Base-by-base conservation (phyloP, 139 green algal genomes). In the Dunaliella primolecta region DNA sequence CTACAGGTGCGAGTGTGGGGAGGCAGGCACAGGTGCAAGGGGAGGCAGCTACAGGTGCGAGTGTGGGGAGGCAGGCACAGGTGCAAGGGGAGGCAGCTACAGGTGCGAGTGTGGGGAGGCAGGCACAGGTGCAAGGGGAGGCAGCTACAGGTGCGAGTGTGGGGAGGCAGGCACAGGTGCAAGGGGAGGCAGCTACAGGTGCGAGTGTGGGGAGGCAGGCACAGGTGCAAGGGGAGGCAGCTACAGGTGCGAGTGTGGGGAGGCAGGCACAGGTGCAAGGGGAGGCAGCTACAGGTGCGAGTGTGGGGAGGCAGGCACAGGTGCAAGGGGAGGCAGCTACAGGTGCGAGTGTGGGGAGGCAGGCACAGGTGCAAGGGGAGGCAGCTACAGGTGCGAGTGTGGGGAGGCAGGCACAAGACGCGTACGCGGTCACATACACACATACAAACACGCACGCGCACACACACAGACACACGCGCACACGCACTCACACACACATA, bases 71-170 rank as follows among this genome's bases (percentile, higher is more conserved):
- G n/a, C n/a, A n/a, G n/a, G n/a, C n/a, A n/a, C n/a, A 86, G 15
- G 89, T 98, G 81, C 35, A 55, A 3, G 81, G 36, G 0, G 85
- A 78, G 0, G 99, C 91, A 91, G 75, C 56, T 97, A 96, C 90
- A 88, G 87, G 85, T 92, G 84, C 15, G 84, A 1, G 0, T 35
- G n/a, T n/a, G n/a, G n/a, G n/a, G n/a, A n/a, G n/a, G n/a, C n/a
- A n/a, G n/a, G n/a, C n/a, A n/a, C n/a, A 86, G 15, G 89, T 98
- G 81, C 35, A 55, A 3, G 81, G 36, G 0, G 85, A 78, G 0
- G 99, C 91, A 91, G 75, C 56, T 97, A 96, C 90, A 88, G 87
- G 85, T 92, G 84, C 15, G 84, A 1, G 0, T 35, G n/a, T n/a
- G n/a, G n/a, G n/a, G n/a, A n/a, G n/a, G n/a, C n/a, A n/a, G n/a